These are phyloP conservation scores for Ogataea trehaloabstinens DNA, from an alignment of 805 yeast species.

Conservation along the genomic window DNA sequence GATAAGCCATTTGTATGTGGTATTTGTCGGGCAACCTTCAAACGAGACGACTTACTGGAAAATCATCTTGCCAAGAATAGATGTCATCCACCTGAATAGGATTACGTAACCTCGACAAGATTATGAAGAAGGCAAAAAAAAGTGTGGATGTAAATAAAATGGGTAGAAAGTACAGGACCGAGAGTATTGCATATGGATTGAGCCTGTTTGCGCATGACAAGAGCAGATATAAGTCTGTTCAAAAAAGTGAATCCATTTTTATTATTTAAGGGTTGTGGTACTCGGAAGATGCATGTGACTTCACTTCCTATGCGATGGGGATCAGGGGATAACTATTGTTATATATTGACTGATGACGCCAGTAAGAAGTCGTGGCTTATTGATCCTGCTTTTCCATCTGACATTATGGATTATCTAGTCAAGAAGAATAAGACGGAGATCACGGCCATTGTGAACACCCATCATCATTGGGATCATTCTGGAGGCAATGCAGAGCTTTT, in stretches of 20 bases:
- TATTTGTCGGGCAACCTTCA: slow-evolving; percentile 16
- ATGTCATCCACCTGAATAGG: too few relatives aligned
- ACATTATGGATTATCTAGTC: slow-evolving; percentile 47
- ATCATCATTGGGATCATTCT: slow-evolving; percentile 94
- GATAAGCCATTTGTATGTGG: slow-evolving; percentile 18
- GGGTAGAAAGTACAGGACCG: too few relatives aligned
- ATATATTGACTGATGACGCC: slow-evolving; percentile 66
- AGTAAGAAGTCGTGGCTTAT: slow-evolving; percentile 75
- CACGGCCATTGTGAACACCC: slow-evolving; percentile 86
- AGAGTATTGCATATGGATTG: too few relatives aligned
- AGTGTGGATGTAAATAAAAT: too few relatives aligned
- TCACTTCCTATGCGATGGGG: slow-evolving; percentile 95
- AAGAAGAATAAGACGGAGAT: slow-evolving; percentile 42
- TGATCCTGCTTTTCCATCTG: slow-evolving; percentile 89
- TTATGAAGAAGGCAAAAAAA: too few relatives aligned
- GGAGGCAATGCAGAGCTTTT: slow-evolving; percentile 66
- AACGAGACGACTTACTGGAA: slow-evolving; percentile 19
- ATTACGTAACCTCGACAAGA: too few relatives aligned
- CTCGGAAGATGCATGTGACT: slow-evolving; percentile 68
- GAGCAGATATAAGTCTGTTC: too few relatives aligned
- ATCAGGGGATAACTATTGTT: slow-evolving; percentile 86
- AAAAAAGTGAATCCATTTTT: too few relatives aligned
- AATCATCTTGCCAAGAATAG: slow-evolving; percentile 16
- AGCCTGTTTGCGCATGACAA: too few relatives aligned
- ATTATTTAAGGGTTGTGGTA: too few relatives aligned